A percentile compares a stretch with the other conserved stretches of the same genome.
Evolutionary conservation across 2,329 filamentous ascomycete species (phyloP).

Genomic region (Neonectria magnoliae): DNA sequence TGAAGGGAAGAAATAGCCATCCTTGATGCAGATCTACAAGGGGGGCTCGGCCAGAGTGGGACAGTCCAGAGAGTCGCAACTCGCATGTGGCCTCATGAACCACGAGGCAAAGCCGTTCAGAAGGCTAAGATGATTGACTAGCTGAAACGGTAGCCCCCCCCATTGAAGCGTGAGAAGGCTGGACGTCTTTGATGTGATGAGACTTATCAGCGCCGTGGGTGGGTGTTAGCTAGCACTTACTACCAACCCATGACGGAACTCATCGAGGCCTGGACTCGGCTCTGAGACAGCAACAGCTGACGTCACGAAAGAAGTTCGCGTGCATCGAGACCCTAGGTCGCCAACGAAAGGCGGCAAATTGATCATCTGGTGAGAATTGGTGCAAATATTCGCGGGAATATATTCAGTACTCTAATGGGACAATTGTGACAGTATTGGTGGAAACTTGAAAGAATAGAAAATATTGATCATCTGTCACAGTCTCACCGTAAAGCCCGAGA

Average conservation of each 20-base stretch:
- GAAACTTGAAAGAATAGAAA: background rate
- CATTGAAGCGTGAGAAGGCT: background rate
- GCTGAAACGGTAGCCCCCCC: conserved; percentile 7
- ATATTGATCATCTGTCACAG: background rate
- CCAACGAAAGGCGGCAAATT: background rate
- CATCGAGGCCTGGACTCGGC: no score
- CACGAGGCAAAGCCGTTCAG: conserved; percentile 11
- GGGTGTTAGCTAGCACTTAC: no score
- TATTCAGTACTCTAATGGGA: no score
- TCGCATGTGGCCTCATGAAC: conserved; percentile 3
- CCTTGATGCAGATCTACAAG: conserved; percentile 25
- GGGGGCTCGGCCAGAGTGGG: conserved; percentile 3
- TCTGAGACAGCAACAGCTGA: background rate
- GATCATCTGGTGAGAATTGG: background rate
- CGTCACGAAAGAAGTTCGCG: background rate
- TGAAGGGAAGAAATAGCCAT: conserved; percentile 9
- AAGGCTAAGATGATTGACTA: conserved; percentile 15
- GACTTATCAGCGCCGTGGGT: background rate
- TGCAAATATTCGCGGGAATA: no score
- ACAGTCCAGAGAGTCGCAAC: background rate
- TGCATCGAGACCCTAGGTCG: background rate
- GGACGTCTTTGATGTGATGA: background rate
- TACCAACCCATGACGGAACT: no score
- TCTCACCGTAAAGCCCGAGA: background rate
- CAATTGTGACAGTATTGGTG: no score